Evolutionary conservation across 2,329 filamentous ascomycete species (phyloP).

Genomic region (Didymosphaeria variabile): DNA sequence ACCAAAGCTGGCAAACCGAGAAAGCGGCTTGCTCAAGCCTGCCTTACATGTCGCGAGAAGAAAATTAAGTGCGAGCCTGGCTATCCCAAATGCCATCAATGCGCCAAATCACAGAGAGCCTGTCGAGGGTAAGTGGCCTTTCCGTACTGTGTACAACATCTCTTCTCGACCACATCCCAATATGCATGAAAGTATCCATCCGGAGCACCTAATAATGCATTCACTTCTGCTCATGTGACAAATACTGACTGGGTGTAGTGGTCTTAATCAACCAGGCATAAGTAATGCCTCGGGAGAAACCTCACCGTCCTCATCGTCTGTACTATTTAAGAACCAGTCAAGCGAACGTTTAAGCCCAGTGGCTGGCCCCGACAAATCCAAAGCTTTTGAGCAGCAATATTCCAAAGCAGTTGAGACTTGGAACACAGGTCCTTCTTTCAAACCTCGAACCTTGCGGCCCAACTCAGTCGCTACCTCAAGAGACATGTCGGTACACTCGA

Average conservation of each 20-base stretch:
- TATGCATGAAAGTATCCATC: conserved; percentile 36
- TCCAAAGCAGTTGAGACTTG: conserved; percentile 39
- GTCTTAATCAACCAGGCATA: conserved; percentile 41
- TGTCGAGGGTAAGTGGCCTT: conserved; percentile 70
- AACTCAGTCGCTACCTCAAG: conserved; percentile 32
- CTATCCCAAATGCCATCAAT: conserved; percentile 86
- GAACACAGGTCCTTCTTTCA: conserved; percentile 38
- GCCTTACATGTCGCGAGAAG: conserved; percentile 91
- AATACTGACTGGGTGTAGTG: conserved; percentile 44
- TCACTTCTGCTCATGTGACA: conserved; percentile 36
- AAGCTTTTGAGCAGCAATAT: conserved; percentile 39
- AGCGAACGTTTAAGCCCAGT: conserved; percentile 42
- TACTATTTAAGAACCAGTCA: conserved; percentile 43
- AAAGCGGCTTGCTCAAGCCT: conserved; percentile 91
- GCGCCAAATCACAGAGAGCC: conserved; percentile 85
- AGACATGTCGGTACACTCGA: conserved; percentile 46
- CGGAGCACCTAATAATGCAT: conserved; percentile 28
- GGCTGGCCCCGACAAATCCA: conserved; percentile 39
- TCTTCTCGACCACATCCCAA: conserved; percentile 19
- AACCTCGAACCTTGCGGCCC: conserved; percentile 37
- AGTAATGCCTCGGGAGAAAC: conserved; percentile 45
- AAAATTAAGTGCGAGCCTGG: conserved; percentile 97
- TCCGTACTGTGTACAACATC: conserved; percentile 27
- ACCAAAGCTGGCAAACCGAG: conserved; percentile 94
- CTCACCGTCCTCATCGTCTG: conserved; percentile 41